Evolutionary conservation across 108 stramenopile genomes (phyloP), one percentile per base, ranked within the genome.

Genomic region (Pseudonitzschia delicatissima): DNA sequence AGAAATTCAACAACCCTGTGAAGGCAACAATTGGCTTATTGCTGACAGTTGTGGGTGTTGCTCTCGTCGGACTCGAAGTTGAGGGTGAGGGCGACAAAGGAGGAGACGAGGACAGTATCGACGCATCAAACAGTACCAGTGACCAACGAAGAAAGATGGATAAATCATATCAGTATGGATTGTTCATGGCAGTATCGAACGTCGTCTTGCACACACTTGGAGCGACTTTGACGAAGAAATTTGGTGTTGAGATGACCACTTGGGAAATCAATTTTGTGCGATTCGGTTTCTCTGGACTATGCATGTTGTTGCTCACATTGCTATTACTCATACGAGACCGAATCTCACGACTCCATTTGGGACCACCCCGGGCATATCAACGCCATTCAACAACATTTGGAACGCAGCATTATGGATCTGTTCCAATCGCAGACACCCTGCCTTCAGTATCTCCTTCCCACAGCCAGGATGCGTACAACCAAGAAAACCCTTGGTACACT

Each of bases 181-280:
- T 86, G 37, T 36, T 66, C 17, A 68, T 83, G 67, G 76, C 91
- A 13, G 53, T 86, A 27, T 11, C 78, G 13, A 96, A 96, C 76
- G 89, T 93, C 0, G 58, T 90, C 3, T 69, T 91, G 13, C 85
- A 96, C 68, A 82, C 90, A 20, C 67, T 72, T 34, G 95, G 91
- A 20, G 73, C 87, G 1, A 35, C 87, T n/a, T 62, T 92, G 49
- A 93, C 91, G 29, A 93, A 93, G 66, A 53, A 84, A 63, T 71
- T 85, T 70, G 91, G 92, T 2, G 66, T 55, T 1, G 72, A 64
- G 1, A 78, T 92, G 77, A 85, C 88, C 18, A 87, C 91, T 15
- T 93, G 84, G 86, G 76, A 87, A 53, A 93, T 96, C 44, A 89
- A 86, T 32, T 53, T 93, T 34, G 76, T 96, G 44, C 88, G 95